These are phyloP conservation scores for Penicillium angulare DNA, from an alignment of 495 filamentous ascomycete genomes.

Conservation along the genomic window DNA sequence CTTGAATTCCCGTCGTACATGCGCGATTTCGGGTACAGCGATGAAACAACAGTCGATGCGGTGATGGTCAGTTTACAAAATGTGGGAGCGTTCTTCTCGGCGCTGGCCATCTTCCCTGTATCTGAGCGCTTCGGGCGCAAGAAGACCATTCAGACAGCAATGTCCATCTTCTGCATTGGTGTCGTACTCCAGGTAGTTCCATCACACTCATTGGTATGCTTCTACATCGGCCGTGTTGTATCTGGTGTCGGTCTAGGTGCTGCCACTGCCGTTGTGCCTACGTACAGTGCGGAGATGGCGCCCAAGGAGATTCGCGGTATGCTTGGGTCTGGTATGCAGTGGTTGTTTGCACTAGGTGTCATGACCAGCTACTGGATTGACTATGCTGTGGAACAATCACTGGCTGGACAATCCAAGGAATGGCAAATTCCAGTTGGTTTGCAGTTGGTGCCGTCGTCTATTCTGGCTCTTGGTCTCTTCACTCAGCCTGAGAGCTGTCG, in stretches of 20 bases:
- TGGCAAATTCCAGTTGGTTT: constrained; percentile 56
- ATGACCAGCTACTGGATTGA: constrained; percentile 54
- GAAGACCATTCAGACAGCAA: constrained; percentile 39
- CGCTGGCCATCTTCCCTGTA: constrained; percentile 40
- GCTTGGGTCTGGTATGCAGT: constrained; percentile 46
- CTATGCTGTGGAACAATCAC: constrained; percentile 43
- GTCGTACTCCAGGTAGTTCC: constrained; percentile 42
- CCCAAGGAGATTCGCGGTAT: constrained; percentile 55
- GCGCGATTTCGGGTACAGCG: constrained; percentile 25
- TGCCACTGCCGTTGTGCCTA: constrained; percentile 53
- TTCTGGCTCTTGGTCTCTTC: constrained; percentile 46
- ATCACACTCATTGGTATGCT: constrained; percentile 43
- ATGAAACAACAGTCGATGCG: constrained; percentile 25
- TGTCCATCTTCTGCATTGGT: constrained; percentile 43
- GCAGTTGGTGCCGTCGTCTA: constrained; percentile 46
- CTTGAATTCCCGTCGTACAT: constrained; percentile 23
- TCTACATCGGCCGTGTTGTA: constrained; percentile 50
- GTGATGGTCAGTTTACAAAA: constrained; percentile 32
- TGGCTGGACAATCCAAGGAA: constrained; percentile 35
- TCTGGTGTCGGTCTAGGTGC: constrained; percentile 55
- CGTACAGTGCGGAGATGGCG: constrained; percentile 54
- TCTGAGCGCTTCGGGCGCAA: constrained; percentile 43
- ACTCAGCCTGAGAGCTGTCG: constrained; percentile 48
- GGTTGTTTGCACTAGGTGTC: constrained; percentile 49
- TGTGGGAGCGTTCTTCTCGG: constrained; percentile 31